These are phyloP conservation scores for Anthracocystis setariae DNA, from an alignment of 1,284 basidiomycete genomes.

Conservation along the genomic window DNA sequence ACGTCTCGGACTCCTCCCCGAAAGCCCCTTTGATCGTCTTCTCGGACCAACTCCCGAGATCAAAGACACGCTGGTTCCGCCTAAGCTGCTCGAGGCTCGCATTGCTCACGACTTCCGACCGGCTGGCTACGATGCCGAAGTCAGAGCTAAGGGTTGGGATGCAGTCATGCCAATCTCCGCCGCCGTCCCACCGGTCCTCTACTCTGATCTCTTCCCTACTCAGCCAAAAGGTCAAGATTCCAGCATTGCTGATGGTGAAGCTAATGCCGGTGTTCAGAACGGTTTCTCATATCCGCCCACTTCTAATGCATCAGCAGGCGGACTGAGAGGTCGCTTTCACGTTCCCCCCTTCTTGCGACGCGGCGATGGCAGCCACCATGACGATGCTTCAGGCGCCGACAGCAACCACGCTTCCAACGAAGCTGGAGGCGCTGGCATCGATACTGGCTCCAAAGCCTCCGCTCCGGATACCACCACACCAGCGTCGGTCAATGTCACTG, in stretches of 20 bases:
- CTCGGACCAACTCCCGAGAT: constrained; percentile 48
- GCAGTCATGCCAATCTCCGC: constrained; percentile 59
- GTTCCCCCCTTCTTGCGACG: constrained; percentile 45
- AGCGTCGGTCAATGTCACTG: constrained; percentile 59
- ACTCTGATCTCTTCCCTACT: constrained; percentile 39
- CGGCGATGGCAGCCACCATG: constrained; percentile 16
- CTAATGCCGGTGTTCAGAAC: neutral
- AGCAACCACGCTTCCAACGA: constrained; percentile 5
- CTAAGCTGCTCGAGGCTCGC: constrained; percentile 61
- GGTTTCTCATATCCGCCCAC: constrained; percentile 37
- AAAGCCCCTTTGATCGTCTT: constrained; percentile 48
- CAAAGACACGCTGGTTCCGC: constrained; percentile 56
- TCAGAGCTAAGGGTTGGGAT: constrained; percentile 51
- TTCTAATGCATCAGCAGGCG: constrained; percentile 10
- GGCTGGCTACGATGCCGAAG: constrained; percentile 32
- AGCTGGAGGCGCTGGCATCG: constrained; percentile 6
- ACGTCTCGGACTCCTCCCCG: constrained; percentile 54
- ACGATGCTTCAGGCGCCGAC: constrained; percentile 5
- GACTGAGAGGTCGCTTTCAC: constrained; percentile 30
- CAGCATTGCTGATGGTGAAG: constrained; percentile 4
- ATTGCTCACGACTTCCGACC: constrained; percentile 46
- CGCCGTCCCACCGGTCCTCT: constrained; percentile 48
- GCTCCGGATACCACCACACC: constrained; percentile 26
- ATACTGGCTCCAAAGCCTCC: constrained; percentile 5
- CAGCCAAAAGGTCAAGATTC: constrained; percentile 7